Conservation (phyloP, 331 rosid species). For the Acacia pycnantha region DNA sequence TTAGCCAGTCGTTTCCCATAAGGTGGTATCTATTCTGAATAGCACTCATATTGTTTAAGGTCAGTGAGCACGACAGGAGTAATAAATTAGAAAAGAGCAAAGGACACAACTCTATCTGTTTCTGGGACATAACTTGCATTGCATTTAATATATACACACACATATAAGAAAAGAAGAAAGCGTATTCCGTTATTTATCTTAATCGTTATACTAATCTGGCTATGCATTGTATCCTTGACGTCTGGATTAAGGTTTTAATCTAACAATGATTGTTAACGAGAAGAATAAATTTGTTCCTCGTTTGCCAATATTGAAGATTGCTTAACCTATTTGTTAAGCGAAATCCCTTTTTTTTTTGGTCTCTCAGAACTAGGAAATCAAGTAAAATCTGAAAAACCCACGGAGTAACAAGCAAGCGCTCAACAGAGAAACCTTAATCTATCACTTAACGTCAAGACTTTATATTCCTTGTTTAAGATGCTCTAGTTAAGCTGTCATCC, state of each 20-base stretch:
- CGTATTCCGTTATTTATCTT: background rate
- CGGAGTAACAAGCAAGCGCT: conserved; percentile 4
- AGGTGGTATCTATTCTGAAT: conserved; percentile 19
- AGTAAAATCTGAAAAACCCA: background rate
- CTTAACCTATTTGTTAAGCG: background rate
- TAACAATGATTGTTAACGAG: background rate
- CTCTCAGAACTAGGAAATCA: background rate
- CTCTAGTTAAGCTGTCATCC: background rate
- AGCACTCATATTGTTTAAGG: background rate
- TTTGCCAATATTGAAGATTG: conserved; percentile 9
- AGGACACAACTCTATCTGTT: background rate
- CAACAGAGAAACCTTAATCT: background rate
- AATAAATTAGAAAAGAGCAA: background rate
- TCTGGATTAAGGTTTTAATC: conserved; percentile 21
- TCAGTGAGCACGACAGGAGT: background rate
- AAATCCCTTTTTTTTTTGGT: background rate
- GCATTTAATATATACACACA: background rate
- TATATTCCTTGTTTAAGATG: conserved; percentile 5
- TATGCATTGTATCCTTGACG: background rate
- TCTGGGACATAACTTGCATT: conserved; percentile 11
- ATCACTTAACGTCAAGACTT: background rate
- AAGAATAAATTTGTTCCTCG: conserved; percentile 13
- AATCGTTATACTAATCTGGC: background rate
- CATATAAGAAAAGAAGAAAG: background rate
- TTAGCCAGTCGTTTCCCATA: conserved; percentile 30